These are phyloP conservation scores for Cyberlindnera xishuangbannaensis DNA, from an alignment of 805 yeast genomes.

Conservation along the genomic window DNA sequence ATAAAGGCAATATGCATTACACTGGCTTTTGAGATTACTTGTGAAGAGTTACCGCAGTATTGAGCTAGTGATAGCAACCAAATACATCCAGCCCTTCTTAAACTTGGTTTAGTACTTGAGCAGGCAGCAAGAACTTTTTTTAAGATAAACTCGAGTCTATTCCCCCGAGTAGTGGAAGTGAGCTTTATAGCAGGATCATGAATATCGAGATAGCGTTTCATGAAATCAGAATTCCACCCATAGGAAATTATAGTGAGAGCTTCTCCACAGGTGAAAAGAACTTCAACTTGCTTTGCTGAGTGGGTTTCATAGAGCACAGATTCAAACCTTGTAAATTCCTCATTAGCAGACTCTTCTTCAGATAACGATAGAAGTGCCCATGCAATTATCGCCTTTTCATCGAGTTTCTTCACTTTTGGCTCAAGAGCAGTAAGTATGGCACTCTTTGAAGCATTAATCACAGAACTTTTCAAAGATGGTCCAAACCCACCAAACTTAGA, in stretches of 20 bases:
- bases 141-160: constrained; percentile 32
- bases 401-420: constrained; percentile 44
- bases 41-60: constrained; percentile 49
- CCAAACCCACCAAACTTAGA: constrained; percentile 34
- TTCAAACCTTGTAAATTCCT: constrained; percentile 27
- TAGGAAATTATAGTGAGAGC: constrained; percentile 64
- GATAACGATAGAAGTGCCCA: constrained; percentile 49
- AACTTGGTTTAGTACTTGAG: constrained; percentile 61
- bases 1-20: constrained; percentile 70
- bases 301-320: constrained; percentile 51
- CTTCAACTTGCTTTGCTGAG: constrained; percentile 67
- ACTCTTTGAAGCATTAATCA: constrained; percentile 17
- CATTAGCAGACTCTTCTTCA: constrained; percentile 21
- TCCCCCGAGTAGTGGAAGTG: constrained; percentile 7
- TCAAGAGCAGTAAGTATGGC: constrained; percentile 27
- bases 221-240: constrained; percentile 66
- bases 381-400: constrained; percentile 53
- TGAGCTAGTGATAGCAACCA: constrained; percentile 82
- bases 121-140: constrained; percentile 46
- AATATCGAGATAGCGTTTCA: constrained; percentile 51
- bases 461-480: constrained; percentile 11
- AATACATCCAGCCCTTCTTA: constrained; percentile 72
- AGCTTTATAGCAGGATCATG: constrained; percentile 27
- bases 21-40: constrained; percentile 38
- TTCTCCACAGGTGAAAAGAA: constrained; percentile 76